phyloP scores from a whole-genome alignment of 2,329 filamentous ascomycete species.

The Metarhizium anisopliae region DNA sequence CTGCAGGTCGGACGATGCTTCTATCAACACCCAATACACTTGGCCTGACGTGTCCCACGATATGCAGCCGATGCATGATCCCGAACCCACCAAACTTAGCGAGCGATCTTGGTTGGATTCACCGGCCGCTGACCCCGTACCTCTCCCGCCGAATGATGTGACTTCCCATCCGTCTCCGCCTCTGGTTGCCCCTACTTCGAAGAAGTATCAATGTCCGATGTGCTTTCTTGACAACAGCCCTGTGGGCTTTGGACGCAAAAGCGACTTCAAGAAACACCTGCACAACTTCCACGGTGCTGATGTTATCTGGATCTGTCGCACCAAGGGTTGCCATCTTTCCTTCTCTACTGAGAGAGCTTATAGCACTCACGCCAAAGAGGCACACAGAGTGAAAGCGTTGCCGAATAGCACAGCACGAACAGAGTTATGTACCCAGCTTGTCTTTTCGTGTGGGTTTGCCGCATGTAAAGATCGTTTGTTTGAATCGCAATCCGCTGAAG shows the following conservation, averaged over 20 bases:
- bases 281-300: slow-evolving; percentile 37
- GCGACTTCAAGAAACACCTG: slow-evolving; percentile 40
- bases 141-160: slow-evolving; percentile 21
- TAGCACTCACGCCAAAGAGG: slow-evolving; percentile 33
- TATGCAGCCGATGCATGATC: slow-evolving; percentile 24
- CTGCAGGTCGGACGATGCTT: slow-evolving; percentile 29
- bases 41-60: slow-evolving; percentile 27
- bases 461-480: slow-evolving; percentile 34
- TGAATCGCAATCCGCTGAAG: slow-evolving; percentile 27
- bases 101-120: slow-evolving; percentile 33
- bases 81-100: slow-evolving; percentile 23
- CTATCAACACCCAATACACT: slow-evolving; percentile 29
- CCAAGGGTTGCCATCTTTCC: slow-evolving; percentile 30
- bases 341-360: slow-evolving; percentile 37
- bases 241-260: slow-evolving; percentile 36
- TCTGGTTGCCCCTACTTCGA: slow-evolving; percentile 27
- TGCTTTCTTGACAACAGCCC: slow-evolving; percentile 36
- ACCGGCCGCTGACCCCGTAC: slow-evolving; percentile 26
- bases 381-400: slow-evolving; percentile 31
- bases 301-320: slow-evolving; percentile 33
- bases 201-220: slow-evolving; percentile 36
- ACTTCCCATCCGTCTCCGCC: slow-evolving; percentile 28
- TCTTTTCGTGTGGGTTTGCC: slow-evolving; percentile 34
- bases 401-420: slow-evolving; percentile 31
- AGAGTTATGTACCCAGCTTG: slow-evolving; percentile 33